Base-by-base conservation (phyloP, 139 green algal genomes). In the Yamagishiella unicocca region DNA sequence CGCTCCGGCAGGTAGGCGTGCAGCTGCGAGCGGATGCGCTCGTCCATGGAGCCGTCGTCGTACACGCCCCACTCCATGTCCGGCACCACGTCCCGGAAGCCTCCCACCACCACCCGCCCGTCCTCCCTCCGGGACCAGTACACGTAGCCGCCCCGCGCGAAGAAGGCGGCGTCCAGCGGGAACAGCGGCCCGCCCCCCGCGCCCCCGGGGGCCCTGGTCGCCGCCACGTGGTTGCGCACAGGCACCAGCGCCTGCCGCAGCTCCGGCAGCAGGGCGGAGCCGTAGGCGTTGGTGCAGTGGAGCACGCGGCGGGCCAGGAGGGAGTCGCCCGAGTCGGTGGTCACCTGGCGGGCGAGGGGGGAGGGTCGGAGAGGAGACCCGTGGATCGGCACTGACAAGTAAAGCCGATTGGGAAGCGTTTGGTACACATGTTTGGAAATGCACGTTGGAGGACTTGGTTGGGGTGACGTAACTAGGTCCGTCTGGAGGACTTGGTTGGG, bases 141-240 rank as follows among this genome's bases (percentile, higher is more conserved):
- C 68, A 87, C 86, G 70, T 81, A 87, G 54, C 78, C 86, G 40
- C 64, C 86, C 0, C 78, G 86, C 9, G 54, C 78, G 54, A 82
- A 90, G 45, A 90, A 80, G 21, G 86, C 77, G 22, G 86, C 78
- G 68, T 90, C 85, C 35, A 80, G 40, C 31, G 35, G 35, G 42
- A 87, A 37, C 33, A n/a, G n/a, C n/a, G n/a, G n/a, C n/a, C 1
- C 6, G 8, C 33, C 42, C 33, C 43, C 71, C 17, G 21, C 46
- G 31, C 6, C 31, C 33, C 33, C 66, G 66, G 83, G 78, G 17
- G 87, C 50, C 1, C 17, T 1, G 2, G 70, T 85, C 0, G 77
- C 79, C 21, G 79, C 87, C 54, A 90, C 87, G 67, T 90, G 87
- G 43, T 90, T 90, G 27, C 87, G 78, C 25, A 90, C 87, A 19